phyloP scores from a whole-genome alignment of 345 rosid genomes.

The Boechera retrofracta region DNA sequence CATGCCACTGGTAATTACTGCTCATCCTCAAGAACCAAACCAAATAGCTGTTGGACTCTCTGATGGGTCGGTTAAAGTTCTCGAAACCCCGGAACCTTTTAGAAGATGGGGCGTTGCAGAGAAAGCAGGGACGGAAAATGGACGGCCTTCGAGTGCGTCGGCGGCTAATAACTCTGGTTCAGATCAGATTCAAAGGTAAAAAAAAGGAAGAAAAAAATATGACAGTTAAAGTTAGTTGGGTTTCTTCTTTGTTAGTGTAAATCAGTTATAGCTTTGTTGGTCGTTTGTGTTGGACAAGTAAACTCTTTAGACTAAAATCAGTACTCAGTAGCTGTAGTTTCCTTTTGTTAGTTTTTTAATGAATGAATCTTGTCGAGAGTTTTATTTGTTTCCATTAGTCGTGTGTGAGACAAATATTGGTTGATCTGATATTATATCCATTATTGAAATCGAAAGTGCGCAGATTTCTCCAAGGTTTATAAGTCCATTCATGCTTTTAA shows the following conservation, averaged over 20 bases:
- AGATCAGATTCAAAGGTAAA: conserved; percentile 57
- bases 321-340: conserved; percentile 25
- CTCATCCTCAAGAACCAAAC: conserved; percentile 77
- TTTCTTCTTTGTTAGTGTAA: conserved; percentile 30
- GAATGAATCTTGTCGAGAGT: conserved; percentile 14
- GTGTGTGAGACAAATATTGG: not conserved
- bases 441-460: not conserved
- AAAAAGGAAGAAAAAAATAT: not conserved
- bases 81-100: conserved; percentile 66
- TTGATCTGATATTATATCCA: not conserved
- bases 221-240: conserved; percentile 25
- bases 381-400: not conserved
- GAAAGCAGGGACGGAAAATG: conserved; percentile 51
- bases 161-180: conserved; percentile 49
- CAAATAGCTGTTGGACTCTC: conserved; percentile 71
- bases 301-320: conserved; percentile 18
- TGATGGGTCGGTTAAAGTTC: conserved; percentile 65
- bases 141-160: conserved; percentile 55
- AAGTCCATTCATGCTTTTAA: not conserved
- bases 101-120: conserved; percentile 66
- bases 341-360: conserved; percentile 12
- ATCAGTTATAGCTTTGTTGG: conserved; percentile 34
- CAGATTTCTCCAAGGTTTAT: not conserved
- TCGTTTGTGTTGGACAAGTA: conserved; percentile 22
- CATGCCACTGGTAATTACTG: conserved; percentile 60